phyloP scores from a whole-genome alignment of 768 basidiomycete species.

The Boletus reticuloceps region DNA sequence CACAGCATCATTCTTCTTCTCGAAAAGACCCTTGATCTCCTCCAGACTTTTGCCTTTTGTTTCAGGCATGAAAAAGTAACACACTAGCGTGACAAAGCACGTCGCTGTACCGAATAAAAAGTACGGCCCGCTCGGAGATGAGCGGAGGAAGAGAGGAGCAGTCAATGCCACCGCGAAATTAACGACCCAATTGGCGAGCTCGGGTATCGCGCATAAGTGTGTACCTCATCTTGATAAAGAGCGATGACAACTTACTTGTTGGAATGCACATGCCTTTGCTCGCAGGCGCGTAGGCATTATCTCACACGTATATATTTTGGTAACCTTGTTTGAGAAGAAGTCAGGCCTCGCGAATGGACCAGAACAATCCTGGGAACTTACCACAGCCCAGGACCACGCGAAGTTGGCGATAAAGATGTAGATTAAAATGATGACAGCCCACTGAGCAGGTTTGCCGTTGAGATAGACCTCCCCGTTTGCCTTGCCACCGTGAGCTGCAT shows the following conservation, averaged over 20 bases:
- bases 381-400: slow-evolving; percentile 43
- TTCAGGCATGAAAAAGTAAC: slow-evolving; percentile 41
- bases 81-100: slow-evolving; percentile 37
- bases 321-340: slow-evolving; percentile 19
- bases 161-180: slow-evolving; percentile 46
- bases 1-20: slow-evolving; percentile 6
- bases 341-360: not conserved
- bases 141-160: slow-evolving; percentile 44
- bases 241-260: slow-evolving; percentile 36
- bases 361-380: slow-evolving; percentile 9
- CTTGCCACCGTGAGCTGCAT: slow-evolving; percentile 38
- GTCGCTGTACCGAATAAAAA: slow-evolving; percentile 44
- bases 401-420: slow-evolving; percentile 46
- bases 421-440: slow-evolving; percentile 45
- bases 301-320: slow-evolving; percentile 42
- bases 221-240: not conserved
- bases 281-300: slow-evolving; percentile 48
- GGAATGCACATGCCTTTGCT: slow-evolving; percentile 41
- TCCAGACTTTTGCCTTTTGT: slow-evolving; percentile 45
- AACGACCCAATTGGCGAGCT: slow-evolving; percentile 30
- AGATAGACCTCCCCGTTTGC: slow-evolving; percentile 23
- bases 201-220: slow-evolving; percentile 5
- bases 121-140: slow-evolving; percentile 45
- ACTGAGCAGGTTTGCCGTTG: slow-evolving; percentile 25
- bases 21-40: slow-evolving; percentile 39